A percentile compares a stretch with the other conserved stretches of the same genome.
Evolutionary conservation across 768 basidiomycete genomes (phyloP).

Genomic region (Hirschioporus abietinus): DNA sequence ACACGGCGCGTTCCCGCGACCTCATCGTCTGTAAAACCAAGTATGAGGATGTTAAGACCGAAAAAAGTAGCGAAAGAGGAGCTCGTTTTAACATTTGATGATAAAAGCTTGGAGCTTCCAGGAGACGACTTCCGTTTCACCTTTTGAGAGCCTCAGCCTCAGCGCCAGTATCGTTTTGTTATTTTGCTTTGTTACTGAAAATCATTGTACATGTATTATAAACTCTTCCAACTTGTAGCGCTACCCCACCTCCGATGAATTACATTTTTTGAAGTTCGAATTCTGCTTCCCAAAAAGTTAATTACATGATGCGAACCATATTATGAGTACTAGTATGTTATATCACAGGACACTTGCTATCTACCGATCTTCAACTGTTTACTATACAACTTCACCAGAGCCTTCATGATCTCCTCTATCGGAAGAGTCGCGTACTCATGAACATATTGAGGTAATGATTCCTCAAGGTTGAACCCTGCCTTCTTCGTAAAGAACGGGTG

Average conservation of each 20-base stretch:
- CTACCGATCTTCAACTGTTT: constrained; percentile 42
- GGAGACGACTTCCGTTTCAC: not conserved
- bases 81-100: not conserved
- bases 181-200: not conserved
- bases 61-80: not conserved
- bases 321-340: not conserved
- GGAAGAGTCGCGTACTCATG: constrained; percentile 83
- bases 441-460: constrained; percentile 81
- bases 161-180: not conserved
- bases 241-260: not conserved
- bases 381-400: constrained; percentile 70
- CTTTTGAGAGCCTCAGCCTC: not conserved
- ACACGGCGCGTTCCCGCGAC: not conserved
- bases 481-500: constrained; percentile 84
- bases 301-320: not conserved
- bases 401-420: constrained; percentile 80
- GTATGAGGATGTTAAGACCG: not conserved
- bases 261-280: too few relatives aligned
- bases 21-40: not conserved
- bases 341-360: not conserved
- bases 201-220: not conserved
- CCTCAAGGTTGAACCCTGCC: constrained; percentile 77
- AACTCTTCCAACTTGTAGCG: not conserved
- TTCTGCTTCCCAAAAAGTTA: too few relatives aligned
- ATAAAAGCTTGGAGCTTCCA: not conserved